These are phyloP conservation scores for Protomyces inundatus DNA, from an alignment of 1,139 yeast genomes.

Conservation along the genomic window DNA sequence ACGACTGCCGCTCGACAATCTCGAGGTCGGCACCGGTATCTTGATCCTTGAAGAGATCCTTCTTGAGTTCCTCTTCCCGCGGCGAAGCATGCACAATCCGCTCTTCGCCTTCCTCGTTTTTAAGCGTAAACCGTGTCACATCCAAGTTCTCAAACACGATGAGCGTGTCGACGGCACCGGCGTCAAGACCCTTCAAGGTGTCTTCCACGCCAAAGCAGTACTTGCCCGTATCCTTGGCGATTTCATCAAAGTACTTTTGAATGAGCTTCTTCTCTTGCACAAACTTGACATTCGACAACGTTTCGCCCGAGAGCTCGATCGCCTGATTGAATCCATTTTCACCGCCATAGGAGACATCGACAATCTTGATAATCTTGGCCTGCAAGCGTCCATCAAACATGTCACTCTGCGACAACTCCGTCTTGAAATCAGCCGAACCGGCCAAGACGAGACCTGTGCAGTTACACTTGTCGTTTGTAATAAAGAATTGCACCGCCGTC, in stretches of 20 bases:
- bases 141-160: slow-evolving; percentile 91
- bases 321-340: slow-evolving; percentile 99
- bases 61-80: slow-evolving; percentile 46
- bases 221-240: slow-evolving; percentile 92
- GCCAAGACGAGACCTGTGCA: slow-evolving; percentile 93
- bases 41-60: slow-evolving; percentile 73
- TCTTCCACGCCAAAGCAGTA: slow-evolving; percentile 95
- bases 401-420: slow-evolving; percentile 85
- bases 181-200: slow-evolving; percentile 88
- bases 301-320: slow-evolving; percentile 92
- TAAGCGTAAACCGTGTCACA: slow-evolving; percentile 73
- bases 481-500: slow-evolving; percentile 94
- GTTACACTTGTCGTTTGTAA: slow-evolving; percentile 84
- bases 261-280: slow-evolving; percentile 96
- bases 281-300: slow-evolving; percentile 91
- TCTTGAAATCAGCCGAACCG: slow-evolving; percentile 98
- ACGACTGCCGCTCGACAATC: slow-evolving; percentile 61
- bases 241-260: slow-evolving; percentile 88
- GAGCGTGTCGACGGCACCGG: slow-evolving; percentile 89
- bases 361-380: slow-evolving; percentile 82
- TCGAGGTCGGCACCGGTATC: slow-evolving; percentile 88
- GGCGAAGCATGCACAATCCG: slow-evolving; percentile 66
- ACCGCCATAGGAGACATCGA: slow-evolving; percentile 97
- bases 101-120: slow-evolving; percentile 75
- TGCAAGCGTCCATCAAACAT: slow-evolving; percentile 84